Base-by-base conservation (phyloP, 768 basidiomycete species). In the Xerocomellus chrysenteron region DNA sequence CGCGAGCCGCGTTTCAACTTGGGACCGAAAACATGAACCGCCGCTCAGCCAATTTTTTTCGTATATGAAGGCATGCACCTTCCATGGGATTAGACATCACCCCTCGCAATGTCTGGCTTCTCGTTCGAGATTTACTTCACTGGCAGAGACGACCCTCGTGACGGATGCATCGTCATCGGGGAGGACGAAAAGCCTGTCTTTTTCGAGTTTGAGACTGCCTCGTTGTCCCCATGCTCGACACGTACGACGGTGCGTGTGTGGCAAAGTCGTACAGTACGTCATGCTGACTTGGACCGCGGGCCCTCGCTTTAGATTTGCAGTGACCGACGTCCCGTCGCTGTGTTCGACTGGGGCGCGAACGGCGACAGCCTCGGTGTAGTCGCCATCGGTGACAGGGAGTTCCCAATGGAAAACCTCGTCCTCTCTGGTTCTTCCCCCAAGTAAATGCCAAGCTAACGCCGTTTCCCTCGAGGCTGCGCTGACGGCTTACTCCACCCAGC, bases 91-190 rank as follows among this genome's bases (percentile, higher is more conserved):
- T 16, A 36, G 47, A 49, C 54, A 61, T 35, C 51, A 12, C 51
- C 41, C 11, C 39, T 54, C 50, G 39, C 61, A 51, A 72, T 75
- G 76, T 68, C 66, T 47, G 12, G 47, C 42, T 74, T 76, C 56
- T 74, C 78, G 56, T 86, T 78, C 70, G 74, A 80, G 66, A 72
- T 90, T 35, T 88, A 81, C 73, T 90, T 89, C 77, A 85, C 86
- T 46, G 84, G 86, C 53, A 75, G 76, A 66, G 84, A 85, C 69
- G 80, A 90, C 73, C 86, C 87, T 44, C 82, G 87, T 52, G 65
- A 80, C 54, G 78, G 76, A 55, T 86, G 84, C 67, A 78, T 83
- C 55, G 73, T 89, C 73, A 88, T 89, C 61, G 86, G 87, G 40
- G 81, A 85, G 65, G 82, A 82, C 70, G 75, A 73, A 33, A 78